These are phyloP conservation scores for Xylariaceae sp. DNA, from an alignment of 2,329 filamentous ascomycete genomes.

Conservation along the genomic window DNA sequence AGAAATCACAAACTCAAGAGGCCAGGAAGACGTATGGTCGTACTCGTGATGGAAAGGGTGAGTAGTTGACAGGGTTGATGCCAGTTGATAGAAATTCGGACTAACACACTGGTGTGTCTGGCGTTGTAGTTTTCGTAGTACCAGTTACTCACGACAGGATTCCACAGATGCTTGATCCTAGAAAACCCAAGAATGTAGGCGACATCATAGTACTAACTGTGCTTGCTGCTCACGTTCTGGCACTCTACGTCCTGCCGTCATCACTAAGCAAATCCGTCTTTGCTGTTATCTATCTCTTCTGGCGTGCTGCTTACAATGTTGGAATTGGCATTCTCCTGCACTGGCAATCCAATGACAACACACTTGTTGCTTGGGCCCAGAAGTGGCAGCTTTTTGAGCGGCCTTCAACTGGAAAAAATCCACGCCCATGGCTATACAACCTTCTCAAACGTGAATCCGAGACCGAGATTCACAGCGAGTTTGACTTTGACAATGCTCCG, in stretches of 20 bases:
- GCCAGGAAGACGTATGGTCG: constrained; percentile 84
- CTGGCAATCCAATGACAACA: constrained; percentile 87
- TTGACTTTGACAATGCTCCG: constrained; percentile 89
- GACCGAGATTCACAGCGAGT: constrained; percentile 92
- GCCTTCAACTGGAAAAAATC: constrained; percentile 80
- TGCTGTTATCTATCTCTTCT: constrained; percentile 85
- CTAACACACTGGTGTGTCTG: constrained; percentile 5
- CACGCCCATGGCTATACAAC: constrained; percentile 80
- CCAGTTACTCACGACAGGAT: constrained; percentile 99
- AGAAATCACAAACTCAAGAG: constrained; percentile 25
- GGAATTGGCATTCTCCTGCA: constrained; percentile 91
- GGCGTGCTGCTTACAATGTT: constrained; percentile 90
- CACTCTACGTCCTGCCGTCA: constrained; percentile 75
- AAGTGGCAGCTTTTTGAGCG: constrained; percentile 87
- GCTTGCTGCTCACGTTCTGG: constrained; percentile 74
- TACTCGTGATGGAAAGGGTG: constrained; percentile 89
- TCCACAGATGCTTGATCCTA: constrained; percentile 91
- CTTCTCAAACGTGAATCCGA: constrained; percentile 90
- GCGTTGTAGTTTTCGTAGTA: constrained; percentile 82
- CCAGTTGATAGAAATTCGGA: not conserved
- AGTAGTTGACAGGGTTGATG: constrained; percentile 45
- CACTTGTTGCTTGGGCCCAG: constrained; percentile 85
- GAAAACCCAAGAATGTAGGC: constrained; percentile 92
- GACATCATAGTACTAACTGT: constrained; percentile 82
- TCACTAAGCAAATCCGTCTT: constrained; percentile 77